Evolutionary conservation across 148 eudicot species (phyloP).

Genomic region (Nepenthes mirabilis): DNA sequence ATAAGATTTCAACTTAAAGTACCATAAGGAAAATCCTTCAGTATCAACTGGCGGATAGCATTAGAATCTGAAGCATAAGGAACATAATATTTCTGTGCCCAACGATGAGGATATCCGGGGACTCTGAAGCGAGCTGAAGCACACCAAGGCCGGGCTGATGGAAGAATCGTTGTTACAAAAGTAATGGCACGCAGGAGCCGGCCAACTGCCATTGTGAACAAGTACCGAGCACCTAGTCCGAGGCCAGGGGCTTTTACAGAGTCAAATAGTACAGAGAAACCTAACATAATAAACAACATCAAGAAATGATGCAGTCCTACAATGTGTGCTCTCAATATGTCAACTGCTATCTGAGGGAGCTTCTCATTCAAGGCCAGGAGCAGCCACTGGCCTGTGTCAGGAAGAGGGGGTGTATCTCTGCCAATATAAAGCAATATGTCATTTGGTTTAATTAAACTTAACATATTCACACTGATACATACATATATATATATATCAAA

Average conservation of each 20-base stretch:
- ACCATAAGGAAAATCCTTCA: slow-evolving; percentile 72
- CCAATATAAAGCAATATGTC: neutral
- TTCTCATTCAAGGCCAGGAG: slow-evolving; percentile 78
- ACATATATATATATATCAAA: neutral
- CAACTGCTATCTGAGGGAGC: slow-evolving; percentile 58
- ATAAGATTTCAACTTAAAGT: slow-evolving; percentile 2
- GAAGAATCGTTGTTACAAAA: slow-evolving; percentile 77
- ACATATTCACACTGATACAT: neutral
- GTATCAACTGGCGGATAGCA: slow-evolving; percentile 53
- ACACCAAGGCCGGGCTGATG: slow-evolving; percentile 98
- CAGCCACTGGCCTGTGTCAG: slow-evolving; percentile 98
- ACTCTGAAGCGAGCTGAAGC: slow-evolving; percentile 64
- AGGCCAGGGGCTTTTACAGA: slow-evolving; percentile 97
- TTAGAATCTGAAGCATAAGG: slow-evolving; percentile 73
- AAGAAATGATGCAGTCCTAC: slow-evolving; percentile 86
- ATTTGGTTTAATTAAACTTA: neutral
- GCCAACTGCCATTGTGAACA: slow-evolving; percentile 92
- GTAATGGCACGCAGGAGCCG: slow-evolving; percentile 73
- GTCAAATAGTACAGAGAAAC: slow-evolving; percentile 78
- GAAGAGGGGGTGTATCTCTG: slow-evolving; percentile 71
- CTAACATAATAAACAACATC: slow-evolving; percentile 92
- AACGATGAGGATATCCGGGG: slow-evolving; percentile 74
- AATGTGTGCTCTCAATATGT: slow-evolving; percentile 78
- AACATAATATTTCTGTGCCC: slow-evolving; percentile 95
- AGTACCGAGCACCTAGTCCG: slow-evolving; percentile 88